Evolutionary conservation across 2,329 filamentous ascomycete species (phyloP).

Genomic region (Alternaria consortialis): DNA sequence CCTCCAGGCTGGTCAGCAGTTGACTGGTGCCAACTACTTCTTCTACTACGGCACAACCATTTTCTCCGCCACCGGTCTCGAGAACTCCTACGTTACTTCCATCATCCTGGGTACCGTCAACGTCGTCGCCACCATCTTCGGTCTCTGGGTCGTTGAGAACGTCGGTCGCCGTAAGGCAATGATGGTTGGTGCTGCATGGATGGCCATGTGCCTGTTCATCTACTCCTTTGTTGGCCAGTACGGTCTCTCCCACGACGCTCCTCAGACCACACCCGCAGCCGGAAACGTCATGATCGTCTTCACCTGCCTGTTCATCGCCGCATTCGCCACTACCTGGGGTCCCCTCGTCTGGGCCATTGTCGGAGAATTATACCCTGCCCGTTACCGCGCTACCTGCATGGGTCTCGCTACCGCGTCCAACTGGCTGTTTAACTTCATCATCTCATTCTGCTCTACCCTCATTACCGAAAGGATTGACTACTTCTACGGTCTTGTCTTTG

Average conservation of each 20-base stretch:
- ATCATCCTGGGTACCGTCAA: constrained; percentile 62
- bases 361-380: constrained; percentile 72
- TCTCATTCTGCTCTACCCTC: constrained; percentile 79
- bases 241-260: constrained; percentile 41
- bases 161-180: constrained; percentile 58
- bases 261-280: constrained; percentile 50
- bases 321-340: constrained; percentile 74
- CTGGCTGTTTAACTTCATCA: constrained; percentile 58
- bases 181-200: constrained; percentile 58
- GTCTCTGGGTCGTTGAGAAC: constrained; percentile 58
- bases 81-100: constrained; percentile 57
- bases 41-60: constrained; percentile 59
- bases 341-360: constrained; percentile 76
- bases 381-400: constrained; percentile 59
- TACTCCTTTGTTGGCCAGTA: constrained; percentile 60
- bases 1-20: constrained; percentile 72
- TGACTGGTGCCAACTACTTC: constrained; percentile 69
- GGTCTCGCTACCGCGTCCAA: constrained; percentile 54
- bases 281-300: constrained; percentile 73
- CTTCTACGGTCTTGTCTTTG: constrained; percentile 79
- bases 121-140: constrained; percentile 57
- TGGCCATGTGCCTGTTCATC: constrained; percentile 67
- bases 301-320: constrained; percentile 73
- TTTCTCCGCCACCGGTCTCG: constrained; percentile 53
- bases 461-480: constrained; percentile 77